Evolutionary conservation across 495 filamentous ascomycete species (phyloP).

Genomic region (Talaromyces nanjingensis): DNA sequence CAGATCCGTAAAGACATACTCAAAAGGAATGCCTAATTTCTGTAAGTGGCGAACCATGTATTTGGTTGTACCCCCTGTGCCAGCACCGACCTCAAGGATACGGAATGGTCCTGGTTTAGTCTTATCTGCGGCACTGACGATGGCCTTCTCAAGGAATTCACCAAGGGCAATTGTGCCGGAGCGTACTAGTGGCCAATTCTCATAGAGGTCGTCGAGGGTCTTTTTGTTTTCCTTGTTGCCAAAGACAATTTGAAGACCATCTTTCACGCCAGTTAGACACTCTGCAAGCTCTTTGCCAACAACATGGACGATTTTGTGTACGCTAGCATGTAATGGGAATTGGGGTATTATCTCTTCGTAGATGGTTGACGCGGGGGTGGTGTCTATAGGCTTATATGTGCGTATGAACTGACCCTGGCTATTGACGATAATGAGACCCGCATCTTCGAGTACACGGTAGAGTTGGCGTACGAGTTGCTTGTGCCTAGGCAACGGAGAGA

Average conservation of each 20-base stretch:
- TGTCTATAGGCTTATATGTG: slow-evolving; percentile 24
- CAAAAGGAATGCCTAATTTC: slow-evolving; percentile 16
- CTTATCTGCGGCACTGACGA: slow-evolving; percentile 11
- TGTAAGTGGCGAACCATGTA: slow-evolving; percentile 18
- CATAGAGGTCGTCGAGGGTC: slow-evolving; percentile 38
- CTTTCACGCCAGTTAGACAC: slow-evolving; percentile 33
- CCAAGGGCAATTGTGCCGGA: slow-evolving; percentile 34
- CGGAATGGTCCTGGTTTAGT: slow-evolving; percentile 10
- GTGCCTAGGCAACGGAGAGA: slow-evolving; percentile 21
- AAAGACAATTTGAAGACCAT: slow-evolving; percentile 40
- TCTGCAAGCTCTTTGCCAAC: slow-evolving; percentile 35
- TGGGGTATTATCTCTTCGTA: slow-evolving; percentile 28
- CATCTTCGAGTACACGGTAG: slow-evolving; percentile 25
- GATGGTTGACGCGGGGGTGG: slow-evolving; percentile 19
- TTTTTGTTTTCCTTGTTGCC: slow-evolving; percentile 37
- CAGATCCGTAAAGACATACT: slow-evolving; percentile 38
- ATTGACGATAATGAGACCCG: slow-evolving; percentile 31
- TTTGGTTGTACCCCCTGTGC: slow-evolving; percentile 33
- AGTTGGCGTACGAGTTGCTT: slow-evolving; percentile 21
- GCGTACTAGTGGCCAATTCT: slow-evolving; percentile 33
- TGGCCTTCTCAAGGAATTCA: slow-evolving; percentile 31
- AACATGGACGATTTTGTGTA: slow-evolving; percentile 35
- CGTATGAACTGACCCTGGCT: slow-evolving; percentile 26
- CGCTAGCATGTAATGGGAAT: slow-evolving; percentile 29
- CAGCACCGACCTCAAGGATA: slow-evolving; percentile 33